A percentile compares a stretch with the other conserved stretches of the same genome.
phyloP scores from a whole-genome alignment of 1,139 yeast species.

The Sugiyamaella novakii region DNA sequence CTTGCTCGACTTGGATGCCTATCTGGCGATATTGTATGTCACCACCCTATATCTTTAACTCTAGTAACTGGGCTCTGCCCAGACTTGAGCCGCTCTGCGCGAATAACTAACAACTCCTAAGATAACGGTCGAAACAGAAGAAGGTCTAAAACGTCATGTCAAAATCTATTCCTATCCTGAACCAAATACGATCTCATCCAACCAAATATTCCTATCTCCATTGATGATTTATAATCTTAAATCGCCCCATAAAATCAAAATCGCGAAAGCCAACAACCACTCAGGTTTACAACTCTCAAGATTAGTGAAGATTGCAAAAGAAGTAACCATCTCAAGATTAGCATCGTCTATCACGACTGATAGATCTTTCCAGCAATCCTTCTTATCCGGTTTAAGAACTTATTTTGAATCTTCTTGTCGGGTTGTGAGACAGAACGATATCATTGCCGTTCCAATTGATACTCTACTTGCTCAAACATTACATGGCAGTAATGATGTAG shows the following conservation, averaged over 20 bases:
- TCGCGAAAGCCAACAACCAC: slow-evolving; percentile 32
- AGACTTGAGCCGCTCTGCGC: slow-evolving; percentile 16
- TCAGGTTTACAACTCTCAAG: slow-evolving; percentile 14
- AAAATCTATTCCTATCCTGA: slow-evolving; percentile 63
- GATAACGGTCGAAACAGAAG: slow-evolving; percentile 17
- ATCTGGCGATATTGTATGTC: slow-evolving; percentile 65
- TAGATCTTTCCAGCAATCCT: slow-evolving; percentile 62
- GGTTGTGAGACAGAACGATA: slow-evolving; percentile 61
- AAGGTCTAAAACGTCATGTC: slow-evolving; percentile 41
- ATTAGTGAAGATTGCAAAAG: slow-evolving; percentile 47
- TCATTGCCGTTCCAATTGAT: slow-evolving; percentile 78
- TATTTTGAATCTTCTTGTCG: slow-evolving; percentile 62
- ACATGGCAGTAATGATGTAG: slow-evolving; percentile 43
- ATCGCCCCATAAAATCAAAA: slow-evolving; percentile 40
- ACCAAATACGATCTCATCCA: slow-evolving; percentile 53
- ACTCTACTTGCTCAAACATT: slow-evolving; percentile 65
- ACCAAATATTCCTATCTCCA: slow-evolving; percentile 63
- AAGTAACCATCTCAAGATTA: slow-evolving; percentile 63
- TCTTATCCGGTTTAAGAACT: slow-evolving; percentile 62
- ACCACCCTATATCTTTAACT: neutral
- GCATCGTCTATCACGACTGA: slow-evolving; percentile 75
- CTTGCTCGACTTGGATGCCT: slow-evolving; percentile 61
- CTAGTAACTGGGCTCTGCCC: slow-evolving; percentile 18
- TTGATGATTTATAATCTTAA: slow-evolving; percentile 57
- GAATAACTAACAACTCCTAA: slow-evolving; percentile 1